Base-by-base conservation (phyloP, 192 early-diverging fungal species). In the Spinellus fusiger region DNA sequence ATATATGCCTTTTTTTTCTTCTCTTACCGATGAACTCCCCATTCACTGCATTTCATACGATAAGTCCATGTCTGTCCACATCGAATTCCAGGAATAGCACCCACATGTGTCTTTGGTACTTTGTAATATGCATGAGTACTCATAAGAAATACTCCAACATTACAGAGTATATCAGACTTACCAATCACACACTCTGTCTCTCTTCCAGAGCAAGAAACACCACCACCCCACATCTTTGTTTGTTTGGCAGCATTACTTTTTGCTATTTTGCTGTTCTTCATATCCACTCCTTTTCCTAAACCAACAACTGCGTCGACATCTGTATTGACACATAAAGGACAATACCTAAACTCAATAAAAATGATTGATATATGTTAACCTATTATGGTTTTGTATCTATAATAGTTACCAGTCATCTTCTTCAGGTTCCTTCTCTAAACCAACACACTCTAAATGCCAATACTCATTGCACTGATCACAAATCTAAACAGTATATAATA, bases 391-490 rank as follows among this genome's bases (percentile, higher is more conserved):
- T 37, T 37, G 5, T 9, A 5, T 37, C 35, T 13, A 27, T 4
- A 9, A 62, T 35, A 49, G n/a, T 59, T 20, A 53, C 49, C 52
- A 59, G 31, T 78, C 83, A 34, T 83, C 76, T 7, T 52, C 81
- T 46, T 57, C 56, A 0, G 83, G 83, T 0, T 78, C 46, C 37
- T 49, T 50, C 6, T 40, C 52, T 26, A 85, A 54, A 7, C 70
- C 76, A 22, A 59, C 67, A 40, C 83, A 85, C 31, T 59, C 38
- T 55, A 77, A 74, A 56, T 85, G 83, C 66, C 54, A 85, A 58
- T 78, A 83, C 6, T 49, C 46, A 22, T 80, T 74, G 38, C 83
- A 85, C 40, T 85, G 78, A 61, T 85, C 83, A 64, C 83, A 85
- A 5, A 63, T 63, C 61, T 63, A 54, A 16, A 2, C 25, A 49